Base-by-base conservation (phyloP, 2,329 filamentous ascomycete genomes). In the Intubia oerlemansii region DNA sequence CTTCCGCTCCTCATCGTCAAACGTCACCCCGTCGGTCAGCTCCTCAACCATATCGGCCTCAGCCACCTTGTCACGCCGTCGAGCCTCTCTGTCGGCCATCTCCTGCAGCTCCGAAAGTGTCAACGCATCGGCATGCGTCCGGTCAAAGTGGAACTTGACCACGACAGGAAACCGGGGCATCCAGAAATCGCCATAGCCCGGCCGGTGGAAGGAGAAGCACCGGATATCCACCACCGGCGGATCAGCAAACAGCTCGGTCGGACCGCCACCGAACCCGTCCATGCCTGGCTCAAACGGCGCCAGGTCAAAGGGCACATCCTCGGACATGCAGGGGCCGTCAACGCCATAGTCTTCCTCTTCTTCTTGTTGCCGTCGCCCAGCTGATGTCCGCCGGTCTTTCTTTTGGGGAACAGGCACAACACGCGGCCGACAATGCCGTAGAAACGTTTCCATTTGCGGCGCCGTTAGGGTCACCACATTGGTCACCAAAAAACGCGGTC, bases 181-280 rank as follows among this genome's bases (percentile, higher is more conserved):
- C 54, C 68, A 81, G 41, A 77, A 82, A 1, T 59, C 58, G 10
- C 66, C 69, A 41, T 75, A 72, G 4, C 66, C 62, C 3, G 64
- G 59, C 41, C 73, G 78, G 34, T 81, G 75, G 39, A 82, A 92
- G 1, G 74, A 72, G 36, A 79, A 78, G 30, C 80, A 84, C 15
- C 77, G 59, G 34, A 91, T 54, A 39, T 91, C 84, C 32, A 82
- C 77, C 0, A 92, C 67, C 13, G 80, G 63, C 0, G 81, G 81
- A 0, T 58, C 54, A 6, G 58, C 62, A 45, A 91, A 91, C 1
- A 72, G 48, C 2, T 57, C 49, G 0, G 56, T 53, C 36, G 62
- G 50, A 0, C 37, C 36, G 32, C 50, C 35, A 41, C 54, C 43
- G 25, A 51, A 46, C 21, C 46, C 45, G 29, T 56, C 49, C 3